These are phyloP conservation scores for Ramularia collo-cygni DNA, from an alignment of 2,329 filamentous ascomycete species.

Conservation along the genomic window DNA sequence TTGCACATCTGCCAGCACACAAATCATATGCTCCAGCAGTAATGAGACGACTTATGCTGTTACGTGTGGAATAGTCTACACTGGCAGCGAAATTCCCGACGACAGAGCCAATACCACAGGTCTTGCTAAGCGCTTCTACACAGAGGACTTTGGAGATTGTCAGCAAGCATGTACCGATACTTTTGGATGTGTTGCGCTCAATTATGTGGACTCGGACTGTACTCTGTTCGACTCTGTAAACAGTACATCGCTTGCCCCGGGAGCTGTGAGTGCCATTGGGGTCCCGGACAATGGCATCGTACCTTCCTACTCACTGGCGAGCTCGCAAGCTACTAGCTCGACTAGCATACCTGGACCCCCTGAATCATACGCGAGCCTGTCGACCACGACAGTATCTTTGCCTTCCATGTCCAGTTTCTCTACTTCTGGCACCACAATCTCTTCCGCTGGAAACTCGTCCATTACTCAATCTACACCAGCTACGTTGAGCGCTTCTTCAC, in stretches of 20 bases:
- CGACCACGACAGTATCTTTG: no score
- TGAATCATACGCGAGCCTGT: no score
- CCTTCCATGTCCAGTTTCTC: no score
- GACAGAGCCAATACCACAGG: constrained; percentile 6
- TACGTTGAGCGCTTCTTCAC: no score
- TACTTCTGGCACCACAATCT: no score
- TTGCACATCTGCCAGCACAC: no score
- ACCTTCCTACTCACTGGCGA: no score
- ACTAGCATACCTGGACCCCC: no score
- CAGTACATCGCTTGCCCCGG: constrained; percentile 3
- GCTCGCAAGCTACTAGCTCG: no score
- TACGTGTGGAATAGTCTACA: constrained; percentile 5
- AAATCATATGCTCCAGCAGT: neutral
- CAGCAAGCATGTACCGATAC: constrained; percentile 5
- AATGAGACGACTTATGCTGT: constrained; percentile 4
- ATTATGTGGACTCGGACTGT: constrained; percentile 7
- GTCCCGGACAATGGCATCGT: neutral
- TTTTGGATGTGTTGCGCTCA: constrained; percentile 4
- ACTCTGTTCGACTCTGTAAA: constrained; percentile 8
- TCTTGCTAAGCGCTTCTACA: constrained; percentile 3
- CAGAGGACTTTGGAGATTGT: constrained; percentile 6
- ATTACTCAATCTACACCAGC: no score
- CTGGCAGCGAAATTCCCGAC: constrained; percentile 5
- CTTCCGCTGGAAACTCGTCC: no score
- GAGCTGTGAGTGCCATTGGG: constrained; percentile 3